Evolutionary conservation across 2,329 filamentous ascomycete genomes (phyloP), one percentile per base, ranked within the genome.

Genomic region (Zymoseptoria tritici): DNA sequence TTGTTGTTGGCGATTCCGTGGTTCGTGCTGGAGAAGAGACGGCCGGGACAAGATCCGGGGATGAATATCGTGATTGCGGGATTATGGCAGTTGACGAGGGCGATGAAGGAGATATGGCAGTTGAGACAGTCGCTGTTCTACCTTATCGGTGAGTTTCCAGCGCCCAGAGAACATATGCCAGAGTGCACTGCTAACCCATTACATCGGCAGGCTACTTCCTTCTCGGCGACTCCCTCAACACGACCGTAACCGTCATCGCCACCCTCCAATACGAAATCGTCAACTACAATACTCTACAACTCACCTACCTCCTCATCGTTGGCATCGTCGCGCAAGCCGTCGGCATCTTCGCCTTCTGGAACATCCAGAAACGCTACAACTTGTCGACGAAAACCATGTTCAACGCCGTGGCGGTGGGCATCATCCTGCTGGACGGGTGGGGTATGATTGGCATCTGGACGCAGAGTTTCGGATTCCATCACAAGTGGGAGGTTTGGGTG

Each of bases 321-420:
- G 85, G 85, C 4, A 86, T 88, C 56, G 81, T 77, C 6, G 80
- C 85, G 0, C 85, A 88, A 70, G 84, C 80, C 0, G 72, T 83
- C 0, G 85, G 86, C 0, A 87, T 88, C 56, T 84, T 81, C 55
- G 70, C 71, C 4, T 88, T 86, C 67, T 88, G 70, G 71, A 68
- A 64, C 29, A 75, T 85, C 9, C 86, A 89, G 69, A 80, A 82
- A 62, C 77, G 77, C n/a, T 85, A 79, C 68, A 71, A 78, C 1
- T 76, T 88, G 3, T 78, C 79, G 51, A 86, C 85, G 1, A 88
- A 88, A 71, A 82, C 81, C 16, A 88, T 89, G 85, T 87, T 89
- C 76, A 85, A 86, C 67, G 75, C 78, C 8, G 79, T 88, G 58
- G 85, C 84, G 63, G 72, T 86, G 2, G 79, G 76, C 42, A 87